Percentiles rank a stretch among this genome's conserved stretches.
Conservation (phyloP, 345 rosid genomes). For the Diplotaxis tenuifolia region DNA sequence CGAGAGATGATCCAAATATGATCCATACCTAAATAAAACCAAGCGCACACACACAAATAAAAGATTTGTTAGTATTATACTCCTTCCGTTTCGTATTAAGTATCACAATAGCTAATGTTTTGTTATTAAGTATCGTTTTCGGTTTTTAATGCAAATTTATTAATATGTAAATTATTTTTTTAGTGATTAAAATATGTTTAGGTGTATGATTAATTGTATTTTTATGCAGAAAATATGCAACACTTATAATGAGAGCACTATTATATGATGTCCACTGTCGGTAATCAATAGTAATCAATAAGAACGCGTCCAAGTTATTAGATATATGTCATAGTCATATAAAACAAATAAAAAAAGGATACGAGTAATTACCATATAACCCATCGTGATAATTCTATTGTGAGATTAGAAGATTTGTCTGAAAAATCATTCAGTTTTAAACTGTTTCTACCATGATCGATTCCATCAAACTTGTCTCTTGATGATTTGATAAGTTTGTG, state of each 20-base stretch:
- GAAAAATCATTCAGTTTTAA: conserved; percentile 67
- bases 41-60: not conserved
- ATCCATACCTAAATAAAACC: conserved; percentile 51
- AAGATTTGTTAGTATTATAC: not conserved
- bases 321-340: conserved; percentile 12
- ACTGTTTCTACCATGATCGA: conserved; percentile 50
- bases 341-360: not conserved
- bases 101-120: too few relatives aligned
- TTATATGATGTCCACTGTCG: not conserved
- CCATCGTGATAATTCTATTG: conserved; percentile 74
- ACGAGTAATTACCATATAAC: conserved; percentile 56
- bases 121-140: too few relatives aligned
- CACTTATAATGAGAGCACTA: too few relatives aligned
- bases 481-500: conserved; percentile 57
- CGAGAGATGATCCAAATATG: conserved; percentile 55
- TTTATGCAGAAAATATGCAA: too few relatives aligned
- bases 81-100: too few relatives aligned
- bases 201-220: too few relatives aligned
- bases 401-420: conserved; percentile 44
- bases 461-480: not conserved
- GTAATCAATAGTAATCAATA: not conserved
- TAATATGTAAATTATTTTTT: too few relatives aligned
- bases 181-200: too few relatives aligned
- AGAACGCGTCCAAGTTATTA: conserved; percentile 14
- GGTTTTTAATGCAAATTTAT: too few relatives aligned